Conservation (phyloP, 164 flowering plant species). For the Berberis vulgaris region DNA sequence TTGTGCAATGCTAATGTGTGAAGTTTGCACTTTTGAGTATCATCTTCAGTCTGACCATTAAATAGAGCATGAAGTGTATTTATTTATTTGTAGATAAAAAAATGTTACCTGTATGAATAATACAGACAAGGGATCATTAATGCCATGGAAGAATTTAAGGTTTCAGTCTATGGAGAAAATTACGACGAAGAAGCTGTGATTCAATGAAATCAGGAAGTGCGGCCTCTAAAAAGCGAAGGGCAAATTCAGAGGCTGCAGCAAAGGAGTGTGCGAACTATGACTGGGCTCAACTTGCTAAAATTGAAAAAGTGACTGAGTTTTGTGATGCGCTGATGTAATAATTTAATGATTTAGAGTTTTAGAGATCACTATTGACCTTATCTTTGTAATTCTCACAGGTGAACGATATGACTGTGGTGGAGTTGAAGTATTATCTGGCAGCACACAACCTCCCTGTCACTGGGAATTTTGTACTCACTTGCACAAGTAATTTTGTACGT, state of each 20-base stretch:
- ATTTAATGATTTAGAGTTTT: neutral
- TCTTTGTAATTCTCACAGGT: constrained; percentile 48
- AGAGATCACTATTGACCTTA: neutral
- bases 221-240: constrained; percentile 69
- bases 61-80: too few relatives aligned
- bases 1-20: too few relatives aligned
- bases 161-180: constrained; percentile 74
- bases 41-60: too few relatives aligned
- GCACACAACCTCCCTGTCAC: constrained; percentile 63
- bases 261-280: constrained; percentile 46
- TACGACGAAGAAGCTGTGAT: constrained; percentile 40
- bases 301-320: constrained; percentile 53
- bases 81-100: neutral
- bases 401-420: constrained; percentile 64
- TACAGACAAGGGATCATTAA: constrained; percentile 68
- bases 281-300: constrained; percentile 80
- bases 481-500: constrained; percentile 36
- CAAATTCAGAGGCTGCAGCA: constrained; percentile 45
- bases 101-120: constrained; percentile 1
- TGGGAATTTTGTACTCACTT: constrained; percentile 78
- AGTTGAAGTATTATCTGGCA: constrained; percentile 60
- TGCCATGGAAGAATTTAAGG: constrained; percentile 76
- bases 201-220: constrained; percentile 27
- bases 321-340: neutral
- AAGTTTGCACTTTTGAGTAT: too few relatives aligned